Evolutionary conservation across 1,284 basidiomycete genomes (phyloP), one percentile per base, ranked within the genome.

Genomic region (Ceraceosorus guamensis): DNA sequence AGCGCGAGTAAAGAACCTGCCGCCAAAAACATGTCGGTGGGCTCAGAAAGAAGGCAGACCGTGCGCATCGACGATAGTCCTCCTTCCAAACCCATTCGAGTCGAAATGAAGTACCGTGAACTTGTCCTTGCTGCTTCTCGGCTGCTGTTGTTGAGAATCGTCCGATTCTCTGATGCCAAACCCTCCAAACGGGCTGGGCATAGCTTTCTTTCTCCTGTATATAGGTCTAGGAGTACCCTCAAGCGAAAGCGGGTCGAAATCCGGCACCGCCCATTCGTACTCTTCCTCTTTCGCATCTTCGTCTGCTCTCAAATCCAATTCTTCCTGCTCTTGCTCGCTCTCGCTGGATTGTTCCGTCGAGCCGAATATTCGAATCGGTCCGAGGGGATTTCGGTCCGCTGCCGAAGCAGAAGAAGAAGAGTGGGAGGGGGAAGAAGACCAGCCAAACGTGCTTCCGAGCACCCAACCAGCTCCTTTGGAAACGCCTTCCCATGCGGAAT

Each of bases 201-300:
- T 41, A 0, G 65, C 60, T 11, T 58, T 18, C 48, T 64, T 66
- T 31, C 67, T 61, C 32, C 67, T 56, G 18, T 69, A 69, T 10
- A 69, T 18, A 10, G 67, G 67, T 10, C 67, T 52, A 10, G 67
- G 66, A 14, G 67, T 69, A 34, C 46, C 51, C 8, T 49, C 53
- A 10, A 67, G 48, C 8, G 51, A 53, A 47, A 53, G 54, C 11
- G 65, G 63, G 48, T 65, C 63, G 31, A 66, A 69, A 4, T 11
- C 10, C 6, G 67, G 67, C 14, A 63, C 60, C 4, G 56, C 59
- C 48, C 63, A 68, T 31, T 69, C 67, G 63, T 63, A 69, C 14
- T 63, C 61, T 48, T 67, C 62, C 39, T 59, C 57, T 16, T 43
- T 56, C n/a, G 33, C 49, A 33, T 59, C 55, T 34, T 30, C 47